Base-by-base conservation (phyloP, 106 monocot species). In the Triglochin maritima region DNA sequence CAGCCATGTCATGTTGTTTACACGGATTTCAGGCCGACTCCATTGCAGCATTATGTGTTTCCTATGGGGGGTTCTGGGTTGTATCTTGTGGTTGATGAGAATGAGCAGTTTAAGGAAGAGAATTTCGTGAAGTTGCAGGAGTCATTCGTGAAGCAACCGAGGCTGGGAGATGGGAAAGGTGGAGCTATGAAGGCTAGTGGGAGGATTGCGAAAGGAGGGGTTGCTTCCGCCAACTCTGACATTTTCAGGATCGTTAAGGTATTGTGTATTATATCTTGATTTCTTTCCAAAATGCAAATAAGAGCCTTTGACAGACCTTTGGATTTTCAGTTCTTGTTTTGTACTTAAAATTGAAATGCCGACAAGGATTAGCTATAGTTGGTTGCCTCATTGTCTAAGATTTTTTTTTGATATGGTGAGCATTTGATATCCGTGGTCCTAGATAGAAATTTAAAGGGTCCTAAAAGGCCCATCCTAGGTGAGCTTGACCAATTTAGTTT, bases 201-300 rank as follows among this genome's bases (percentile, higher is more conserved):
- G 44, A 76, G 98, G 69, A 92, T 92, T 67, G 82, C 88, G 13
- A 98, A 78, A 59, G 98, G 92, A 47, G 98, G 92, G n/a, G 66
- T 56, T 71, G 88, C 84, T 79, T 81, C 81, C 58, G 73, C 64
- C 43, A 77, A 74, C 59, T 98, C 98, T 52, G 92, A 98, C 71
- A 98, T 92, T 55, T 98, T 86, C 77, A 92, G 81, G 79, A 98
- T 98, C 72, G 98, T 98, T 42, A 98, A 98, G 96, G 96, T 98
- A 83, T 14, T 29, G 29, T 29, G 29, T 29, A 29, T 8, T 11
- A 50, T 60, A n/a, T 29, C 29, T 29, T 29, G 29, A 29, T 29
- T 29, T 29, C 29, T 29, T 29, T 29, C 29, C 29, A 29, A 29
- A 29, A 29, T 29, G 29, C 29, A 29, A 29, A 29, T 29, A 29